Percentiles rank a stretch among this genome's conserved stretches.
Evolutionary conservation across 1,284 basidiomycete species (phyloP).

Genomic region (Cutaneotrichosporon curvatum): DNA sequence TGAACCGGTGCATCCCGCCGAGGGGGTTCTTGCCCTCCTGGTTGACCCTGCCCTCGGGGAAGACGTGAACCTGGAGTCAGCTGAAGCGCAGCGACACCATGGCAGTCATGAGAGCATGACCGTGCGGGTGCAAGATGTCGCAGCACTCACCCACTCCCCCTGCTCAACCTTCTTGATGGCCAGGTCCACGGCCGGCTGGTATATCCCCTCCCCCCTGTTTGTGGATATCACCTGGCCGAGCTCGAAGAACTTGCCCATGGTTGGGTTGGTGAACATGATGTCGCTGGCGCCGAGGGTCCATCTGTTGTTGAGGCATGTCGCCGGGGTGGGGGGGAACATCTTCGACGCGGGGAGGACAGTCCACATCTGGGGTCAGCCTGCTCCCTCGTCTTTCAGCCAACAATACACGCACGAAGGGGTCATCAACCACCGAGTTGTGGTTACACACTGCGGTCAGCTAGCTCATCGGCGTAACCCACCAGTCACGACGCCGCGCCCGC

Average conservation of each 20-base stretch:
- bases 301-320: slow-evolving; percentile 36
- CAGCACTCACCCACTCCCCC: slow-evolving; percentile 71
- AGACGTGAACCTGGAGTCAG: slow-evolving; percentile 70
- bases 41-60: slow-evolving; percentile 86
- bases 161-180: slow-evolving; percentile 71
- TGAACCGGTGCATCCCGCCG: slow-evolving; percentile 67
- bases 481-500: slow-evolving; percentile 13
- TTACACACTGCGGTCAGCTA: slow-evolving; percentile 63
- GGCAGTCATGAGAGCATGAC: too few relatives aligned
- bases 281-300: slow-evolving; percentile 58
- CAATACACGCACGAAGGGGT: slow-evolving; percentile 37
- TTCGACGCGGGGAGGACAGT: slow-evolving; percentile 62
- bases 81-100: background rate
- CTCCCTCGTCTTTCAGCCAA: background rate
- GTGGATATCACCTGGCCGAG: slow-evolving; percentile 91
- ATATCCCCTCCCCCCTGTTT: slow-evolving; percentile 79
- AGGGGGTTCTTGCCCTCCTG: slow-evolving; percentile 58
- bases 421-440: slow-evolving; percentile 68
- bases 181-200: slow-evolving; percentile 75
- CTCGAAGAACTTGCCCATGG: slow-evolving; percentile 71
- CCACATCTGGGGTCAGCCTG: slow-evolving; percentile 65
- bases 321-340: slow-evolving; percentile 50
- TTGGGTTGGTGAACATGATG: slow-evolving; percentile 92
- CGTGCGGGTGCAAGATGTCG: too few relatives aligned
- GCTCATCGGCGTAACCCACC: background rate